Percentiles rank a stretch among this genome's conserved stretches.
phyloP scores from a whole-genome alignment of 1,284 basidiomycete genomes.

The Melampsora abietis-canadensis region DNA sequence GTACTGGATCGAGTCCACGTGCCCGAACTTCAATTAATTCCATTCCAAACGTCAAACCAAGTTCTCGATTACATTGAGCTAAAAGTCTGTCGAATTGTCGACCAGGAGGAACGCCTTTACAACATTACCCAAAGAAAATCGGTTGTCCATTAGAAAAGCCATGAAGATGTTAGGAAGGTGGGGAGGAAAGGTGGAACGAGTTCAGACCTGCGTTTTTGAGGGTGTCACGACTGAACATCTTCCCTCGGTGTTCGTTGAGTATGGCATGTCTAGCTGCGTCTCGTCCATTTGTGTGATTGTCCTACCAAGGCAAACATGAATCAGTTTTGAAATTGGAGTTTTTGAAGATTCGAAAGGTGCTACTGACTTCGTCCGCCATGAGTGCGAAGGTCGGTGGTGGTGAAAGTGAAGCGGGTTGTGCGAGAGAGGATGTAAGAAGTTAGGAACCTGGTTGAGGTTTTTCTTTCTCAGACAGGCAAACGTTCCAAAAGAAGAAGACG shows the following conservation, averaged over 20 bases:
- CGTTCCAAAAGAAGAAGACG: too few species aligned
- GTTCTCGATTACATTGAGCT: conserved; percentile 22
- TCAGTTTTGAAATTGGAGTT: background rate
- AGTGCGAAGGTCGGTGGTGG: too few species aligned
- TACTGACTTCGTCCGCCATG: too few species aligned
- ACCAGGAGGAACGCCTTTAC: background rate
- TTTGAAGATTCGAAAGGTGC: too few species aligned
- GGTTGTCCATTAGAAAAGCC: background rate
- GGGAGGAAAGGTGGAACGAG: background rate
- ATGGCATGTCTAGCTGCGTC: background rate
- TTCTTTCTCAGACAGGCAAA: too few species aligned
- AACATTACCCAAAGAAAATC: background rate
- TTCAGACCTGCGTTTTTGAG: background rate
- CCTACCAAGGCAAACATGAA: background rate
- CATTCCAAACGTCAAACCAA: conserved; percentile 35
- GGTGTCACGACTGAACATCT: background rate
- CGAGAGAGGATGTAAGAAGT: too few species aligned
- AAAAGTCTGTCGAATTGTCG: conserved; percentile 31
- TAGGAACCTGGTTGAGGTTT: too few species aligned
- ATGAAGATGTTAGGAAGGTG: background rate
- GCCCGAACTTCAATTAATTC: conserved; percentile 38
- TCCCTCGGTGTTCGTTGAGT: background rate
- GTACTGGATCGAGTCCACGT: conserved; percentile 23
- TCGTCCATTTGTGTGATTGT: background rate
- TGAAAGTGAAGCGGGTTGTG: too few species aligned